Evolutionary conservation across 495 filamentous ascomycete genomes (phyloP), one percentile per base, ranked within the genome.

Genomic region (Penicilliopsis zonata): DNA sequence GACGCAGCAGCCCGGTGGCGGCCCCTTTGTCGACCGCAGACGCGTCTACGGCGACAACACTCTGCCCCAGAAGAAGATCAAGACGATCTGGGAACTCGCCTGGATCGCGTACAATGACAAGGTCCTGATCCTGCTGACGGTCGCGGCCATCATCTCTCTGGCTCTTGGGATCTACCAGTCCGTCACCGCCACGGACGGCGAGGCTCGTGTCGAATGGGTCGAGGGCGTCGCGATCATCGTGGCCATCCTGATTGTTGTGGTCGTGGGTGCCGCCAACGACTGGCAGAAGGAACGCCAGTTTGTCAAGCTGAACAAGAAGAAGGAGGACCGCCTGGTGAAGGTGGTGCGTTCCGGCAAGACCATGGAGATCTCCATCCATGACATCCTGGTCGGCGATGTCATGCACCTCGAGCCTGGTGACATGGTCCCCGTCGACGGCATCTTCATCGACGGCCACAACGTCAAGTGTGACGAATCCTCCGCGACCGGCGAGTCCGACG

Each of bases 21-120:
- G 67, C 23, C 40, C 50, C 7, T 82, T 68, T 43, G 35, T 40
- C 4, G 83, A 90, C 40, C 69, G 83, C 10, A 70, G 57, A 34
- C 72, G 83, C 3, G 63, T 86, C 18, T 90, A 72, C 46, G 72
- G 68, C 21, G 68, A 65, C 33, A 92, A 90, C 39, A 53, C 67
- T 3, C 54, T 92, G 8, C 84, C 84, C 0, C 73, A 74, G 39
- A 72, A 70, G 38, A 85, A 82, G 46, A 49, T 75, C 7, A 86
- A 85, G 44, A 71, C 65, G 17, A 75, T 90, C 30, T 73, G 78
- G 41, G 58, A 72, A 43, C 56, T 87, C 13, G 78, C 82, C 23
- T 90, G 82, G 82, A 78, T 82, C 45, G 81, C 82, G 2, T 83
- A 80, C 43, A 81, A 85, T 30, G 84, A 92, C 52, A 86, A 86